phyloP scores from a whole-genome alignment of 208 protist species.

The Trypanosoma melophagium region DNA sequence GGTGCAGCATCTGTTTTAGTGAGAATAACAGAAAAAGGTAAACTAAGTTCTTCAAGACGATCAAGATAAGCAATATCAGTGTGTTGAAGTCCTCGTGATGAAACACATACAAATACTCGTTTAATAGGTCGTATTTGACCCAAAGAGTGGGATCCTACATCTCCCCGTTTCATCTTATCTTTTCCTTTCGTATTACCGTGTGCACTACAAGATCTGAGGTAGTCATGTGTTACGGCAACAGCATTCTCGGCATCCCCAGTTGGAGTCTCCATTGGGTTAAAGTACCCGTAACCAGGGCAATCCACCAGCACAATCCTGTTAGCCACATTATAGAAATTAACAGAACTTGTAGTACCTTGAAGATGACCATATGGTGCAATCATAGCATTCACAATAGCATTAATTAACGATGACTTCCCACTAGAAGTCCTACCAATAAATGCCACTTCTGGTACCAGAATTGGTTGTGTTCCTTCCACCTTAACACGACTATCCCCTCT shows the following conservation, averaged over 20 bases:
- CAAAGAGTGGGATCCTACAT: not conserved
- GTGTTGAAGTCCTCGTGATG: conserved; percentile 78
- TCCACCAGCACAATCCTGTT: conserved; percentile 73
- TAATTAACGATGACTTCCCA: conserved; percentile 87
- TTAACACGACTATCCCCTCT: not conserved
- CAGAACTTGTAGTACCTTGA: conserved; percentile 74
- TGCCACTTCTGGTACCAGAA: conserved; percentile 80
- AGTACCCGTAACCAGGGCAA: conserved; percentile 87
- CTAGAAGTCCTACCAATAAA: conserved; percentile 85
- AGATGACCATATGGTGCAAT: conserved; percentile 82
- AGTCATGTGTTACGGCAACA: conserved; percentile 65
- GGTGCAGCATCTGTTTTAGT: conserved; percentile 87
- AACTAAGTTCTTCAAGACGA: conserved; percentile 53
- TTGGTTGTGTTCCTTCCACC: conserved; percentile 10
- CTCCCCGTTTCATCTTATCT: not conserved
- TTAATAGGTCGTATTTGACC: conserved; percentile 51
- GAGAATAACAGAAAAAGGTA: conserved; percentile 83
- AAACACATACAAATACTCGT: conserved; percentile 81
- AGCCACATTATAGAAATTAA: conserved; percentile 81
- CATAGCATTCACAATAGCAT: conserved; percentile 83
- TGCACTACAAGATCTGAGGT: conserved; percentile 34
- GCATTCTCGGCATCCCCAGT: conserved; percentile 71
- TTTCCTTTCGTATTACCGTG: not conserved
- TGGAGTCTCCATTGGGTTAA: conserved; percentile 67
- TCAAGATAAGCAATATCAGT: conserved; percentile 71